Conservation (phyloP, 2,329 filamentous ascomycete genomes). For the Microcyclosporella mali region DNA sequence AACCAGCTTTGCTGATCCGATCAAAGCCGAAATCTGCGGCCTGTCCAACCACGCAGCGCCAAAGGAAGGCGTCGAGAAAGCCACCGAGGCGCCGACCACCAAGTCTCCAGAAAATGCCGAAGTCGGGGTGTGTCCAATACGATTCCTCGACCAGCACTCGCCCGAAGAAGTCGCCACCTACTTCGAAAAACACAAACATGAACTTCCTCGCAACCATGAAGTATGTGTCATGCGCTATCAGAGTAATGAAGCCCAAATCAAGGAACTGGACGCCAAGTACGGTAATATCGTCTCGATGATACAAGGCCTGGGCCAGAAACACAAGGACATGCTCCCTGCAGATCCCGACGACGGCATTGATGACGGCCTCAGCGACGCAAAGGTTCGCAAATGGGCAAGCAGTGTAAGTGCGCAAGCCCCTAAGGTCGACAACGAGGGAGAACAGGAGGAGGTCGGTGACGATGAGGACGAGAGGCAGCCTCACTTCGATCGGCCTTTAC, state of each 20-base stretch:
- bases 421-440: constrained; percentile 36
- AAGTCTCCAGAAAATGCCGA: constrained; percentile 26
- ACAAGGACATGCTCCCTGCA: constrained; percentile 75
- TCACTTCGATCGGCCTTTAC: constrained; percentile 76
- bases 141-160: constrained; percentile 84
- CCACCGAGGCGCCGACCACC: constrained; percentile 11
- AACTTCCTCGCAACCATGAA: constrained; percentile 87
- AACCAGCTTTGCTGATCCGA: constrained; percentile 29
- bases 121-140: constrained; percentile 75
- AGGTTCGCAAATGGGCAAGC: constrained; percentile 82
- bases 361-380: constrained; percentile 54
- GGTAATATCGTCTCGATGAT: constrained; percentile 92
- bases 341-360: constrained; percentile 44
- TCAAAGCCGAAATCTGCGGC: constrained; percentile 34
- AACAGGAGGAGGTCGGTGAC: constrained; percentile 35
- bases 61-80: constrained; percentile 5
- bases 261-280: constrained; percentile 88
- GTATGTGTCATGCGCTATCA: constrained; percentile 87
- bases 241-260: constrained; percentile 75
- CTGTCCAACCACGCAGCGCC: constrained; percentile 23
- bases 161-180: constrained; percentile 90
- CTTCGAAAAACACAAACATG: constrained; percentile 91
- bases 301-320: constrained; percentile 76
- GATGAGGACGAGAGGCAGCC: constrained; percentile 57
- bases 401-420: constrained; percentile 57